A percentile compares a stretch with the other conserved stretches of the same genome.
phyloP scores from a whole-genome alignment of 2,329 filamentous ascomycete genomes.

The Colletotrichum lindemuthianum region DNA sequence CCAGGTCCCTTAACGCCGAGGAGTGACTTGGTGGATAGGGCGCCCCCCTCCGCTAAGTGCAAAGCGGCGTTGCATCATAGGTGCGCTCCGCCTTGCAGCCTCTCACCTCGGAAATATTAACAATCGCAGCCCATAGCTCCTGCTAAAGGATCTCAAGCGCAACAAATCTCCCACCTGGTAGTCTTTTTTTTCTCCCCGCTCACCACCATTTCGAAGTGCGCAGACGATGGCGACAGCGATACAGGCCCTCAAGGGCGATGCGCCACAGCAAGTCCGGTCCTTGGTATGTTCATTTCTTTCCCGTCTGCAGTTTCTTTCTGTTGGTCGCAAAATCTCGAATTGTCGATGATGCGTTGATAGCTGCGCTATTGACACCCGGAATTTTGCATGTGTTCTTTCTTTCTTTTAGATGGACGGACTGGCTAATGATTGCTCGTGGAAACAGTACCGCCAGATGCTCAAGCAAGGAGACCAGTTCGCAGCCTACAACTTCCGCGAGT shows the following conservation, averaged over 20 bases:
- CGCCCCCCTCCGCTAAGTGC: not conserved
- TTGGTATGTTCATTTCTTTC: conserved; percentile 53
- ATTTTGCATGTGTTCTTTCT: too few relatives aligned
- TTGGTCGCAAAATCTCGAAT: not conserved
- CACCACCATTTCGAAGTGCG: conserved; percentile 1
- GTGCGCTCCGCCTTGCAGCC: conserved; percentile 3
- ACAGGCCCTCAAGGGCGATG: conserved; percentile 59
- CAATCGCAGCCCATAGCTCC: conserved; percentile 2
- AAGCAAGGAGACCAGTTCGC: conserved; percentile 88
- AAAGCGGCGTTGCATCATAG: conserved; percentile 36
- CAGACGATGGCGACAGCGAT: conserved; percentile 38
- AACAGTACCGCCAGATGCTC: conserved; percentile 89
- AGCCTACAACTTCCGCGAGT: conserved; percentile 97
- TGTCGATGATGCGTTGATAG: not conserved
- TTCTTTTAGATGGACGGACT: not conserved
- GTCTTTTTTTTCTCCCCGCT: not conserved
- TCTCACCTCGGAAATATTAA: conserved; percentile 29
- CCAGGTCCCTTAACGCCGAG: conserved; percentile 26
- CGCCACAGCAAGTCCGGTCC: conserved; percentile 67
- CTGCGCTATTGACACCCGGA: not conserved
- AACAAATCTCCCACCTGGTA: not conserved
- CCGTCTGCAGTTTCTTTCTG: not conserved
- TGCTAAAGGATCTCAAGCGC: conserved; percentile 1
- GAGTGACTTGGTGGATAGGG: not conserved
- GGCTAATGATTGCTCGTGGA: conserved; percentile 3